These are phyloP conservation scores for Cladosporium phlei DNA, from an alignment of 2,329 filamentous ascomycete genomes.

Conservation along the genomic window DNA sequence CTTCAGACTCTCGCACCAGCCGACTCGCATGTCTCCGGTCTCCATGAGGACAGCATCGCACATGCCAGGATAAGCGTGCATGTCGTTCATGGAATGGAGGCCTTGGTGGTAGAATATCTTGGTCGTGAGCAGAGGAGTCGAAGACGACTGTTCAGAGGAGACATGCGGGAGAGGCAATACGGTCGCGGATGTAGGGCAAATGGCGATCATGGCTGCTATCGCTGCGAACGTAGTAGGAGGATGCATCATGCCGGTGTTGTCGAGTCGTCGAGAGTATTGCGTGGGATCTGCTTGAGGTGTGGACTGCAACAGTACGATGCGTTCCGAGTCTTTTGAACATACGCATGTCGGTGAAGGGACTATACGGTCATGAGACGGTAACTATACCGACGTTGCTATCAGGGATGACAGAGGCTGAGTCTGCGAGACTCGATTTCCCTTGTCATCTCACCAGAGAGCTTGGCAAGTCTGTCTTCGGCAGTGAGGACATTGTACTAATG, in stretches of 20 bases:
- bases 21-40: neutral
- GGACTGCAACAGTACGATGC: too few relatives aligned
- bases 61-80: neutral
- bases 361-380: too few relatives aligned
- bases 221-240: neutral
- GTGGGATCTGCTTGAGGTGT: too few relatives aligned
- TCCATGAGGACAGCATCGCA: conserved; percentile 1
- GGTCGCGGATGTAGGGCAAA: neutral
- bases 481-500: too few relatives aligned
- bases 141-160: neutral
- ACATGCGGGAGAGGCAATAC: neutral
- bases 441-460: too few relatives aligned
- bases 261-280: too few relatives aligned
- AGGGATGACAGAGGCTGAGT: too few relatives aligned
- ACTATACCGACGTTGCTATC: too few relatives aligned
- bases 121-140: neutral
- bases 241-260: neutral
- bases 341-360: too few relatives aligned
- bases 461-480: too few relatives aligned
- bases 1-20: conserved; percentile 4
- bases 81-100: neutral
- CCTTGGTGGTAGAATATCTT: conserved; percentile 9
- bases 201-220: neutral
- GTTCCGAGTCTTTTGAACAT: too few relatives aligned
- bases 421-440: too few relatives aligned